Conservation (phyloP, 768 basidiomycete species). For the Pholiota microspora region DNA sequence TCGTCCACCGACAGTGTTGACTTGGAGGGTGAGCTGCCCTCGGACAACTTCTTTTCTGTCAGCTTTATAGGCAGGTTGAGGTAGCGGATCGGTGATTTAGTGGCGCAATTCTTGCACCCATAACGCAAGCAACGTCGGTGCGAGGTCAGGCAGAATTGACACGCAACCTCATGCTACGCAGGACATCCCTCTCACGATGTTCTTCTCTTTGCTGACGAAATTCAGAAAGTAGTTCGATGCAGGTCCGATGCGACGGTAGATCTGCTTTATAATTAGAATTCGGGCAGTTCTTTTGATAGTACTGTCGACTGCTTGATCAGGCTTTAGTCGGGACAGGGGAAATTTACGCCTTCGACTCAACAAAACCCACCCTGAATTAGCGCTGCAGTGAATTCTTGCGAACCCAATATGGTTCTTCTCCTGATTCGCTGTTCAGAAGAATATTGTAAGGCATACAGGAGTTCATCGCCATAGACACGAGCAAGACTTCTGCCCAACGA, state of each 20-base stretch:
- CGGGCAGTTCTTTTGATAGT: too few species aligned
- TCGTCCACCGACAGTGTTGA: neutral
- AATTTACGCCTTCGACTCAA: too few species aligned
- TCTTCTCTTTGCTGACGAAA: constrained; percentile 1
- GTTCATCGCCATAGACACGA: too few species aligned
- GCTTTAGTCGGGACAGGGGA: too few species aligned
- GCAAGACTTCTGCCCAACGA: too few species aligned
- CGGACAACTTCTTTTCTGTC: neutral
- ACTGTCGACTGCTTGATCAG: too few species aligned
- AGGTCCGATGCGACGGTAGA: neutral
- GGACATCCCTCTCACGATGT: neutral
- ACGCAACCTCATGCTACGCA: neutral
- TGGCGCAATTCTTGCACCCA: neutral
- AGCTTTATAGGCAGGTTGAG: neutral
- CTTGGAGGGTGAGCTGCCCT: neutral
- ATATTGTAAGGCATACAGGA: too few species aligned
- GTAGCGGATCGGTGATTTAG: neutral
- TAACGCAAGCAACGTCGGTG: neutral
- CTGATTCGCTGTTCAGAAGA: too few species aligned
- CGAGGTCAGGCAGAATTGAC: neutral
- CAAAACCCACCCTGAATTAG: too few species aligned
- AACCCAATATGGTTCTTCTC: too few species aligned
- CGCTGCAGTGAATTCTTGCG: too few species aligned
- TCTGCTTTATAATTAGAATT: neutral
- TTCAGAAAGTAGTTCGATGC: neutral